phyloP scores from a whole-genome alignment of 352 stramenopile species.

The Pythium inflatum region DNA sequence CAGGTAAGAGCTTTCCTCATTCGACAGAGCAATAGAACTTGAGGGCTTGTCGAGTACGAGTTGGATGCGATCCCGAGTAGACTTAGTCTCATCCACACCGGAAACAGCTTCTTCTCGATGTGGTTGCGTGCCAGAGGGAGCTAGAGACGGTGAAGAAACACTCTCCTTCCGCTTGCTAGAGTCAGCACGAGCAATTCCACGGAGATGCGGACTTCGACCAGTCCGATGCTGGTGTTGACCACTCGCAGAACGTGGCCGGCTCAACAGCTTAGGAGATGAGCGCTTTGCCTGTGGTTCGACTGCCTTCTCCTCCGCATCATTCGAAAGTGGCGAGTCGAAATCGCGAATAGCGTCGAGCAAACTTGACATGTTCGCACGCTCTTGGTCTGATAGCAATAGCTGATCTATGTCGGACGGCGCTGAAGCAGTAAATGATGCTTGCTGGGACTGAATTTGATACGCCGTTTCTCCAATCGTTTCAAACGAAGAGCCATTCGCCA shows the following conservation, averaged over 20 bases:
- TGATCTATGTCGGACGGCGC: constrained; percentile 23
- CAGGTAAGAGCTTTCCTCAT: constrained; percentile 55
- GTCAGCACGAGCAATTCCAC: constrained; percentile 24
- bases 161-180: constrained; percentile 18
- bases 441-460: neutral
- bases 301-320: constrained; percentile 9
- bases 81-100: neutral
- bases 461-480: constrained; percentile 16
- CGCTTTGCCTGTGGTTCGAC: neutral
- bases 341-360: constrained; percentile 76
- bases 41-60: constrained; percentile 27
- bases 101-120: neutral
- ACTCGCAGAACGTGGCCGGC: constrained; percentile 16
- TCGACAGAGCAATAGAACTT: constrained; percentile 33
- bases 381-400: constrained; percentile 67
- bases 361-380: constrained; percentile 58
- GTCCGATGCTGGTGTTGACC: constrained; percentile 11
- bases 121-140: neutral
- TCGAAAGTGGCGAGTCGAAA: constrained; percentile 50
- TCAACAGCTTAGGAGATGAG: constrained; percentile 9
- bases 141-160: neutral
- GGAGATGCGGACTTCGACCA: constrained; percentile 21
- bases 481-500: constrained; percentile 30
- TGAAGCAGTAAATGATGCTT: neutral
- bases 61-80: constrained; percentile 35